phyloP scores from a whole-genome alignment of 305 asterid genomes.

The Fraxinus floribunda region DNA sequence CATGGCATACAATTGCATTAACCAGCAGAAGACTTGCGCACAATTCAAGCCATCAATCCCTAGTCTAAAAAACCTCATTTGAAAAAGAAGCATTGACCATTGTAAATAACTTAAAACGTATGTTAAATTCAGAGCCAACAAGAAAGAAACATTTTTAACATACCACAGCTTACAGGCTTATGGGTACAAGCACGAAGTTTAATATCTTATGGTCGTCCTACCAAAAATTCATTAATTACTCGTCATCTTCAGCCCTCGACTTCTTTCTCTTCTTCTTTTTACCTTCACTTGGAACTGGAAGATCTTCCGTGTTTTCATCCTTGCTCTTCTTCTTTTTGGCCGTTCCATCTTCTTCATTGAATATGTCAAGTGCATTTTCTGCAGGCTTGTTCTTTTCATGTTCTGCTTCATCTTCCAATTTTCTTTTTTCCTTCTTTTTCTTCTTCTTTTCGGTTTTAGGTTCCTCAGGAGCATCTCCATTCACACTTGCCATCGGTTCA shows the following conservation, averaged over 20 bases:
- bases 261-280: constrained; percentile 70
- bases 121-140: neutral
- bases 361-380: constrained; percentile 11
- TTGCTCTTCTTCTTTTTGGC: constrained; percentile 70
- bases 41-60: no score
- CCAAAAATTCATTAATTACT: constrained; percentile 19
- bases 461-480: constrained; percentile 53
- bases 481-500: constrained; percentile 31
- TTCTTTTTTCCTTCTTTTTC: constrained; percentile 71
- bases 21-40: no score
- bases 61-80: no score
- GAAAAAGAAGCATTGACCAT: neutral
- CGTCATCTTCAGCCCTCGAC: constrained; percentile 43
- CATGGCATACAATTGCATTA: no score
- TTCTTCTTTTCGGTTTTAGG: constrained; percentile 73
- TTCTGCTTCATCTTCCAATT: constrained; percentile 37
- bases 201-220: neutral
- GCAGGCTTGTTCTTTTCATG: constrained; percentile 29
- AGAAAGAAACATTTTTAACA: neutral
- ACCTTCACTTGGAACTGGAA: constrained; percentile 36
- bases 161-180: neutral
- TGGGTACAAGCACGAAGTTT: neutral
- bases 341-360: constrained; percentile 43
- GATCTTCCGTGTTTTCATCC: constrained; percentile 38
- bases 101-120: neutral